Evolutionary conservation across 75 land plant genomes (phyloP).

Genomic region (Picea glauca): DNA sequence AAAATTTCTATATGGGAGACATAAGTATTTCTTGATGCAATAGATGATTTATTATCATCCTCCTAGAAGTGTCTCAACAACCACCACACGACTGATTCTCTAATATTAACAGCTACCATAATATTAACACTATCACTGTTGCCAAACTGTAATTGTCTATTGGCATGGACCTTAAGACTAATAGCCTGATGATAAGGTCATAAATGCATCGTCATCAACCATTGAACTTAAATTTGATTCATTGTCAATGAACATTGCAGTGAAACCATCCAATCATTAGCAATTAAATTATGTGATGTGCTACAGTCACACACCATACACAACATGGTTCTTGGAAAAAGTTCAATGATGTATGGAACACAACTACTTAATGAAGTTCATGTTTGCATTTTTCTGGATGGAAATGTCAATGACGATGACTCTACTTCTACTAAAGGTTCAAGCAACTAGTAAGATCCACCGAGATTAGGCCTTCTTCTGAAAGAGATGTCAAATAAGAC

Average conservation of each 20-base stretch:
- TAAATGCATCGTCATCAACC: not conserved
- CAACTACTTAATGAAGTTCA: too few species aligned
- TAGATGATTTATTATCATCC: too few species aligned
- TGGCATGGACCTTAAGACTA: not conserved
- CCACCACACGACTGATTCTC: too few species aligned
- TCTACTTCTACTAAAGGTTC: too few species aligned
- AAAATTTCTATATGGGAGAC: too few species aligned
- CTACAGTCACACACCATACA: not conserved
- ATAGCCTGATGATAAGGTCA: not conserved
- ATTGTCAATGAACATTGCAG: not conserved
- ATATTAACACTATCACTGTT: not conserved
- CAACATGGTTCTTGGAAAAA: not conserved
- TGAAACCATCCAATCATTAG: not conserved
- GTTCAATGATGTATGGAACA: not conserved
- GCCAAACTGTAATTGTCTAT: not conserved
- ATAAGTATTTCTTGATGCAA: too few species aligned
- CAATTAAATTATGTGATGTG: not conserved
- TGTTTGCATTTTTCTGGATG: too few species aligned
- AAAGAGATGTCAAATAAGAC: too few species aligned
- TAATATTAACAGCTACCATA: slow-evolving; percentile 9
- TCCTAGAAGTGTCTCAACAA: too few species aligned
- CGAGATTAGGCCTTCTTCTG: too few species aligned
- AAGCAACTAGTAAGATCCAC: too few species aligned
- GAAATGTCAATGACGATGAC: too few species aligned
- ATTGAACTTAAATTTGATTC: not conserved